Evolutionary conservation across 2,329 filamentous ascomycete species (phyloP).

Genomic region (Fusarium abutilonis): DNA sequence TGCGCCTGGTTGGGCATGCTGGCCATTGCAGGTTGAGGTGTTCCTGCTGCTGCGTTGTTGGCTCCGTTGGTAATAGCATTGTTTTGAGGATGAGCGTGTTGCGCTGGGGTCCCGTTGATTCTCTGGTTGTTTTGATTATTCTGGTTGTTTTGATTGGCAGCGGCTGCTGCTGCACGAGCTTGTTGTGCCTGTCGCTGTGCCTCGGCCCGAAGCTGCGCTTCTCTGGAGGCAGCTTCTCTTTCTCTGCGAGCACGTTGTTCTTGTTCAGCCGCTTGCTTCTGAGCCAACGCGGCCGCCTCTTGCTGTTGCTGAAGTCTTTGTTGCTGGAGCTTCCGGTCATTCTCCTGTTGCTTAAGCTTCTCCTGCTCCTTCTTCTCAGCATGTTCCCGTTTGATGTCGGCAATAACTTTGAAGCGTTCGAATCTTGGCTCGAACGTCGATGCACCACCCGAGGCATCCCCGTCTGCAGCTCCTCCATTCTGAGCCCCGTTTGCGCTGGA

Average conservation of each 20-base stretch:
- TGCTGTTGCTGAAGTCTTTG: slow-evolving; percentile 56
- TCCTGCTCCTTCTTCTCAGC: slow-evolving; percentile 81
- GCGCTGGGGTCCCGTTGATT: slow-evolving; percentile 44
- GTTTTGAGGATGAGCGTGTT: slow-evolving; percentile 52
- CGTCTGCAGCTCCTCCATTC: slow-evolving; percentile 68
- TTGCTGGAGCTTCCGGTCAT: slow-evolving; percentile 62
- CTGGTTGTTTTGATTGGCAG: slow-evolving; percentile 44
- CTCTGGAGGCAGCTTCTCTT: slow-evolving; percentile 50
- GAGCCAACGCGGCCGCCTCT: slow-evolving; percentile 57
- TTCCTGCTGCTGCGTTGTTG: slow-evolving; percentile 53
- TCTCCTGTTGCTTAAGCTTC: slow-evolving; percentile 72
- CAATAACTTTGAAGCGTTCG: slow-evolving; percentile 90
- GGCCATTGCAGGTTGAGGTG: slow-evolving; percentile 51
- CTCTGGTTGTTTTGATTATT: slow-evolving; percentile 44
- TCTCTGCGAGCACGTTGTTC: slow-evolving; percentile 53
- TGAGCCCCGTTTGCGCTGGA: slow-evolving; percentile 67
- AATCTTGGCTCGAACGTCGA: slow-evolving; percentile 86
- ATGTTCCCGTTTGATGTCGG: slow-evolving; percentile 81
- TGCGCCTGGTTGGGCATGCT: slow-evolving; percentile 54
- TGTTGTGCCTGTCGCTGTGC: slow-evolving; percentile 51
- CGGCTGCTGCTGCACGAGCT: slow-evolving; percentile 44
- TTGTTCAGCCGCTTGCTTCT: slow-evolving; percentile 55
- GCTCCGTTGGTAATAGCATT: slow-evolving; percentile 52
- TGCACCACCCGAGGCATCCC: slow-evolving; percentile 75
- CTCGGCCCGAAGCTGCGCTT: slow-evolving; percentile 51